Base-by-base conservation (phyloP, 2,329 filamentous ascomycete species). In the Metarhizium anisopliae region DNA sequence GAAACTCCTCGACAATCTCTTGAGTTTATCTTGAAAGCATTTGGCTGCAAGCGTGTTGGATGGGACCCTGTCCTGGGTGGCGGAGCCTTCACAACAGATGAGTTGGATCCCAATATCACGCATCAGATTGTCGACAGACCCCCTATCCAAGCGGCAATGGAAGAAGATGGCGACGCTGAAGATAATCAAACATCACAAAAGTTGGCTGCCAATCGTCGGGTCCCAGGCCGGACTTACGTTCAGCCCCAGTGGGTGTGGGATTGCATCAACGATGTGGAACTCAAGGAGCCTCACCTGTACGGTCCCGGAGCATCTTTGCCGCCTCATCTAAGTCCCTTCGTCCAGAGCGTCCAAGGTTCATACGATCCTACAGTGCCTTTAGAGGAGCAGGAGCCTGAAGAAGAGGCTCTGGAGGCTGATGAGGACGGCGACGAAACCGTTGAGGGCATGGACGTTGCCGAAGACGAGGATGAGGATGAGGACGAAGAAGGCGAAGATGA, bases 171-270 rank as follows among this genome's bases (percentile, higher is more conserved):
- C 20, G 75, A 74, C 49, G 75, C 63, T 32, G 79, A 81, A 60
- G 83, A 86, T 63, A 85, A 80, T 71, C 83, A 82, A 73, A 87
- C 77, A 59, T 75, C 74, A 51, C 81, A 79, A 68, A 82, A 79
- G 68, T 73, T 84, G 55, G 76, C 69, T 30, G 71, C 71, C 57
- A 87, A 89, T 65, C 84, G 84, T 60, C 84, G 91, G 59, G 87
- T 97, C 59, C 91, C 93, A n/a, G 93, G 93, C 40, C 82, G 94
- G 61, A 90, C 85, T 60, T 99, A 99, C 64, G 76, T 99, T 55
- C 94, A 99, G 75, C 94, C 94, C 20, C 94, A 99, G 70, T 99
- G 95, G 93, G 85, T 99, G 4, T 99, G 94, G 94, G 94, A 99
- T 68, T 93, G 89, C 65, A 77, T 96, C 69, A 99, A 99, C 69